Percentiles rank a stretch among this genome's conserved stretches.
These are phyloP conservation scores for Stephania japonica DNA, from an alignment of 164 flowering plant genomes.

Conservation along the genomic window DNA sequence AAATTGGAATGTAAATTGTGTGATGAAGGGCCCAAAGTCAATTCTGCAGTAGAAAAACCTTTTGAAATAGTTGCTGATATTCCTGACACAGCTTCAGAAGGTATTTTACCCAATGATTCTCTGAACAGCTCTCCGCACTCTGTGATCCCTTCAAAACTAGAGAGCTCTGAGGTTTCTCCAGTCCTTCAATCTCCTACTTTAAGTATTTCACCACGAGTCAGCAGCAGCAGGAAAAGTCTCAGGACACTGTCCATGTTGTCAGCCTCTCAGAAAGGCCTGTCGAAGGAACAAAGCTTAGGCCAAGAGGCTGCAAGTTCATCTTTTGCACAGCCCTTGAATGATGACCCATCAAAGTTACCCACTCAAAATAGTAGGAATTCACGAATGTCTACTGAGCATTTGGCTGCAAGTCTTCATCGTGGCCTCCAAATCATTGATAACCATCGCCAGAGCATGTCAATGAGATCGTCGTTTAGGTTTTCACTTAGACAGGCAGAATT, in stretches of 20 bases:
- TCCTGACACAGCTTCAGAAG: constrained; percentile 14
- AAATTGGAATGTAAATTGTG: background rate
- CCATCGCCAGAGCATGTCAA: constrained; percentile 51
- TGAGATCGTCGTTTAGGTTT: constrained; percentile 74
- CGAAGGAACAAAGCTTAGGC: constrained; percentile 13
- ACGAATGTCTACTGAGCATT: constrained; percentile 41
- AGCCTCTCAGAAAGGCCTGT: constrained; percentile 50
- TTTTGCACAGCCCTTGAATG: constrained; percentile 31
- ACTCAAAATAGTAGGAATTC: constrained; percentile 24
- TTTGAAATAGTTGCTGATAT: constrained; percentile 15
- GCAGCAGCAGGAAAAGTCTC: constrained; percentile 64
- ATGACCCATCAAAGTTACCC: constrained; percentile 21
- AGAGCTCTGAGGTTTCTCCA: constrained; percentile 40
- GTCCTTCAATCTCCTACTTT: constrained; percentile 58
- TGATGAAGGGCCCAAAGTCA: constrained; percentile 17
- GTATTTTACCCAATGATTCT: constrained; percentile 17
- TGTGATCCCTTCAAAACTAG: constrained; percentile 30
- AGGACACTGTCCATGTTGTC: constrained; percentile 50
- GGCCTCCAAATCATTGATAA: constrained; percentile 72
- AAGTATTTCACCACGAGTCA: constrained; percentile 62
- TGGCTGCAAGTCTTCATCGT: constrained; percentile 85
- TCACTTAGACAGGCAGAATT: constrained; percentile 52
- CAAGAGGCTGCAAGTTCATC: constrained; percentile 29
- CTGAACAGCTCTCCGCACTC: constrained; percentile 16
- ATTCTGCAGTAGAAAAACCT: constrained; percentile 11